A percentile compares a stretch with the other conserved stretches of the same genome.
phyloP scores from a whole-genome alignment of 495 filamentous ascomycete species.

The Lasiosphaeriaceae sp. region DNA sequence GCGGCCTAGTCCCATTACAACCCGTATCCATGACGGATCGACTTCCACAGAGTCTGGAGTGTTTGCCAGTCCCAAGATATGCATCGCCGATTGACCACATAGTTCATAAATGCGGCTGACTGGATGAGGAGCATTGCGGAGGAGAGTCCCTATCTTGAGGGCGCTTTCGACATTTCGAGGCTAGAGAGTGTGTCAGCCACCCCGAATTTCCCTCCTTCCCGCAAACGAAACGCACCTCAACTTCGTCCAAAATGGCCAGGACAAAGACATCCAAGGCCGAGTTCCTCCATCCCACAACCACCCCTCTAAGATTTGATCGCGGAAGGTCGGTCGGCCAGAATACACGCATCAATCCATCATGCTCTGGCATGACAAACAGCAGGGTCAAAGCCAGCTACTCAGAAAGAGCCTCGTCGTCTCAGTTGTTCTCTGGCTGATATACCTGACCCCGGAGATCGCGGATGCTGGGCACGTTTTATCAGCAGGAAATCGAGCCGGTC shows the following conservation, averaged over 20 bases:
- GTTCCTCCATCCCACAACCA: constrained; percentile 94
- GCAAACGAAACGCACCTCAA: constrained; percentile 62
- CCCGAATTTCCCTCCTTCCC: constrained; percentile 1
- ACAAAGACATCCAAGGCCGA: constrained; percentile 88
- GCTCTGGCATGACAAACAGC: constrained; percentile 68
- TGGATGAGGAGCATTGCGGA: constrained; percentile 78
- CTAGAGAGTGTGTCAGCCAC: constrained; percentile 26
- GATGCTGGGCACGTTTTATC: constrained; percentile 58
- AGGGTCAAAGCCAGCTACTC: constrained; percentile 32
- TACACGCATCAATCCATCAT: constrained; percentile 95
- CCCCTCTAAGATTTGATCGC: constrained; percentile 66
- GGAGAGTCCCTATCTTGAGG: constrained; percentile 75
- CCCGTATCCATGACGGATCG: constrained; percentile 67
- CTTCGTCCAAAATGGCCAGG: constrained; percentile 81
- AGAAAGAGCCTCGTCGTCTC: constrained; percentile 91
- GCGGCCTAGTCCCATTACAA: constrained; percentile 53
- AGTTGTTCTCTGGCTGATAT: constrained; percentile 96
- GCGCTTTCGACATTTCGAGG: constrained; percentile 79
- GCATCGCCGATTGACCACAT: constrained; percentile 77
- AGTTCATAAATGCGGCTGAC: constrained; percentile 76
- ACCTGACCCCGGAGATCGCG: constrained; percentile 71
- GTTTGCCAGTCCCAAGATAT: constrained; percentile 82
- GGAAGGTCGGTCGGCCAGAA: constrained; percentile 94
- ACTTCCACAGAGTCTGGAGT: constrained; percentile 46
- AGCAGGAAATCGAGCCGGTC: constrained; percentile 11